A percentile compares a stretch with the other conserved stretches of the same genome.
These are phyloP conservation scores for Spongospora subterranea DNA, from an alignment of 208 protist species.

Conservation along the genomic window DNA sequence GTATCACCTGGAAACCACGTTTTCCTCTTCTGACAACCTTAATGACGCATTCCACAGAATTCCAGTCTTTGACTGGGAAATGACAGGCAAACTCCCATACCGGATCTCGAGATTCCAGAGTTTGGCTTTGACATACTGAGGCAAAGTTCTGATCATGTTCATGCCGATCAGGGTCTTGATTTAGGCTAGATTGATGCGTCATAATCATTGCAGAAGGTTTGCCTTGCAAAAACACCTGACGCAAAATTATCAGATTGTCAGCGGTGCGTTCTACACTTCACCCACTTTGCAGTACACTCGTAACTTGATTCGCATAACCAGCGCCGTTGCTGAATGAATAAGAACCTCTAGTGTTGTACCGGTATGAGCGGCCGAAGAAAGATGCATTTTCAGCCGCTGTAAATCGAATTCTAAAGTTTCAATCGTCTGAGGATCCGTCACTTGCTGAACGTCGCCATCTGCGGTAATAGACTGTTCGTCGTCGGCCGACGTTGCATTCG, in stretches of 20 bases:
- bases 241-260: not conserved
- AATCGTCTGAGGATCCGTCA: not conserved
- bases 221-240: not conserved
- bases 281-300: not conserved
- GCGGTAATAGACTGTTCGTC: too few species aligned
- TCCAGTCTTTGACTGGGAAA: not conserved
- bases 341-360: constrained; percentile 3
- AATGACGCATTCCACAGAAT: not conserved
- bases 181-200: not conserved
- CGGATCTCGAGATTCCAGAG: not conserved
- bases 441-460: not conserved
- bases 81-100: not conserved
- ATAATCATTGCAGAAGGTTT: not conserved
- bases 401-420: not conserved
- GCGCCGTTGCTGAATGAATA: not conserved
- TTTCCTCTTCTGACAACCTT: not conserved
- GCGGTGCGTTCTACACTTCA: not conserved
- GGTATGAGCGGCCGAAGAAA: constrained; percentile 21
- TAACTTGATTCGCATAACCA: not conserved
- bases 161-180: not conserved
- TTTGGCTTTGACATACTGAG: not conserved
- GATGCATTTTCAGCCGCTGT: not conserved
- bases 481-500: too few species aligned
- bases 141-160: too few species aligned
- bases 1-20: not conserved